phyloP scores from a whole-genome alignment of 2,329 filamentous ascomycete species.

The Xylariomycetidae sp. region DNA sequence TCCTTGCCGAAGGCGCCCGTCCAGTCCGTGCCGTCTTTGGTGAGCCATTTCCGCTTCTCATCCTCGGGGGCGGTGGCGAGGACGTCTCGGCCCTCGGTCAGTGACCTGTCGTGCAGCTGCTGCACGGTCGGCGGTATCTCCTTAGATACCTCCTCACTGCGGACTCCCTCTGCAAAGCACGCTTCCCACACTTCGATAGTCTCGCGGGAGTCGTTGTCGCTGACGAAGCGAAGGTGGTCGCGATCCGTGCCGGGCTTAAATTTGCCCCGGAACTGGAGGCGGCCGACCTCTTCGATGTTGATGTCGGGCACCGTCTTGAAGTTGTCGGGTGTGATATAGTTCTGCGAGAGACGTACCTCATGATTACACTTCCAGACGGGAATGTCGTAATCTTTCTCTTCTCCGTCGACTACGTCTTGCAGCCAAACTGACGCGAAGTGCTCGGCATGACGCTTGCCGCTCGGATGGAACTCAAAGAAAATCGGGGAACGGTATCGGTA shows the following conservation, averaged over 20 bases:
- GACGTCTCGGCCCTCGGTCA: conserved; percentile 76
- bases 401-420: conserved; percentile 75
- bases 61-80: conserved; percentile 67
- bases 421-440: conserved; percentile 84
- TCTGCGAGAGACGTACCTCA: conserved; percentile 74
- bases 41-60: conserved; percentile 73
- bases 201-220: conserved; percentile 84
- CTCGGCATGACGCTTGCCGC: conserved; percentile 64
- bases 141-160: conserved; percentile 62
- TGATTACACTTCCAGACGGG: conserved; percentile 85
- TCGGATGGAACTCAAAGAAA: conserved; percentile 77
- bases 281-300: conserved; percentile 73
- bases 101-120: conserved; percentile 74
- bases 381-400: conserved; percentile 73
- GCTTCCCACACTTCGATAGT: conserved; percentile 95
- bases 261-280: conserved; percentile 70
- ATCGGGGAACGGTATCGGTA: conserved; percentile 86
- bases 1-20: conserved; percentile 79
- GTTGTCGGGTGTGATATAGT: conserved; percentile 83
- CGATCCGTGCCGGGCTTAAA: conserved; percentile 91
- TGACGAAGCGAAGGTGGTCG: conserved; percentile 76
- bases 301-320: conserved; percentile 66
- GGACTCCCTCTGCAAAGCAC: conserved; percentile 81
- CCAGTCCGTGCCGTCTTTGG: conserved; percentile 80
- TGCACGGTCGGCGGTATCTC: conserved; percentile 70